Evolutionary conservation across 768 basidiomycete species (phyloP).

Genomic region (Russula earlei): DNA sequence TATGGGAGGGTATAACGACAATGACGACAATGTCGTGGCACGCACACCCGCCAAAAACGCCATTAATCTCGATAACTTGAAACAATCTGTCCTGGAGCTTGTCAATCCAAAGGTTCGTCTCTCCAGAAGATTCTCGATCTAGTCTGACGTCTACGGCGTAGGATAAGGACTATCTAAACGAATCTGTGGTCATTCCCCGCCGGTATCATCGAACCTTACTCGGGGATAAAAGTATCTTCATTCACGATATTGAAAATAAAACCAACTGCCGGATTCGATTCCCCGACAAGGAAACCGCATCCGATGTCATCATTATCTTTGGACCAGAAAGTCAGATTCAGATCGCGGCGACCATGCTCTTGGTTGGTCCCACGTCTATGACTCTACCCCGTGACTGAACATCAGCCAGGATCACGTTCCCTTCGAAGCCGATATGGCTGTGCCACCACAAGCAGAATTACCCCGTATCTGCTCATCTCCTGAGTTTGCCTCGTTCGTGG

Average conservation of each 20-base stretch:
- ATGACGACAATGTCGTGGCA: slow-evolving; percentile 98
- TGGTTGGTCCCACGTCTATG: slow-evolving; percentile 42
- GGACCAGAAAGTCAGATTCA: slow-evolving; percentile 96
- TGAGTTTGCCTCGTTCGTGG: slow-evolving; percentile 82
- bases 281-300: slow-evolving; percentile 90
- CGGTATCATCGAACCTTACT: slow-evolving; percentile 91
- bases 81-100: slow-evolving; percentile 94
- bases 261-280: slow-evolving; percentile 90
- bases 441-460: slow-evolving; percentile 77
- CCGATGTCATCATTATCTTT: slow-evolving; percentile 91
- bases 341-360: slow-evolving; percentile 91
- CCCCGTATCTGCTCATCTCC: slow-evolving; percentile 61
- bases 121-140: background rate
- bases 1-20: slow-evolving; percentile 90
- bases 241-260: slow-evolving; percentile 93
- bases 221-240: slow-evolving; percentile 95
- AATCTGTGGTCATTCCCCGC: slow-evolving; percentile 87
- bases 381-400: slow-evolving; percentile 2
- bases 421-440: slow-evolving; percentile 89
- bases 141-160: slow-evolving; percentile 25
- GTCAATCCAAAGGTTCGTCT: slow-evolving; percentile 83
- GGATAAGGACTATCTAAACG: slow-evolving; percentile 96
- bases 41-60: slow-evolving; percentile 97
- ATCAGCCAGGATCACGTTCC: slow-evolving; percentile 82
- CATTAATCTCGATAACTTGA: slow-evolving; percentile 87